Base-by-base conservation (phyloP, 768 basidiomycete genomes). In the Boletus sp. region DNA sequence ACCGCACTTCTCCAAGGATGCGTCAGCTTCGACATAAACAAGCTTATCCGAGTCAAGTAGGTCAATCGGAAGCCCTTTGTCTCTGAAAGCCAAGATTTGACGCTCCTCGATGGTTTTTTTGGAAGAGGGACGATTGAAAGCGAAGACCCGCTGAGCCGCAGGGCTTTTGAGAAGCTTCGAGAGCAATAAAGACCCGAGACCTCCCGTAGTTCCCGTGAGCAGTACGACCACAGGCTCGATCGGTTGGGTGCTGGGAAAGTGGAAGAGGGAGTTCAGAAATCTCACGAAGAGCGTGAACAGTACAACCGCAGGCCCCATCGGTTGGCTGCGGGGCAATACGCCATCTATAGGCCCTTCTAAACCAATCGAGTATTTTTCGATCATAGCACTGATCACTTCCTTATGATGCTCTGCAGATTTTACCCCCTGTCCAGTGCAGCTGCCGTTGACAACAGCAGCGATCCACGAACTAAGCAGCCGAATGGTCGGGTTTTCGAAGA, bases 401-500 rank as follows among this genome's bases (percentile, higher is more conserved):
- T 59, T 62, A 10, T 60, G 57, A 28, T 64, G 37, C 9, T 54
- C 47, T 24, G 48, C 12, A 32, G 57, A 35, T 4, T 61, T 54
- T 2, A 33, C 11, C 0, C 12, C 30, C 5, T 55, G 56, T 4
- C 50, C 36, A 15, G 20, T 14, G 15, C 33, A 45, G 32, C 48
- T 30, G 4, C 20, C 45, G 3, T 18, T 44, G 51, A 63, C 57
- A 28, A 67, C 39, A 7, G 50, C 28, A 0, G 50, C 46, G 17
- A 62, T 50, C 18, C 55, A 67, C 52, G 64, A 65, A 44, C 71
- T 68, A 32, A 77, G 68, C 3, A 64, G 65, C 37, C 71, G 68
- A n/a, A 80, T 73, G 3, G 76, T 76, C 5, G 80, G 79, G 30
- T 78, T 65, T 24, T 68, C 64, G 42, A 73, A 75, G 6, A 82